A percentile compares a stretch with the other conserved stretches of the same genome.
Evolutionary conservation across 73 alveolate species (phyloP).

Genomic region (Symbiodinium pilosum): DNA sequence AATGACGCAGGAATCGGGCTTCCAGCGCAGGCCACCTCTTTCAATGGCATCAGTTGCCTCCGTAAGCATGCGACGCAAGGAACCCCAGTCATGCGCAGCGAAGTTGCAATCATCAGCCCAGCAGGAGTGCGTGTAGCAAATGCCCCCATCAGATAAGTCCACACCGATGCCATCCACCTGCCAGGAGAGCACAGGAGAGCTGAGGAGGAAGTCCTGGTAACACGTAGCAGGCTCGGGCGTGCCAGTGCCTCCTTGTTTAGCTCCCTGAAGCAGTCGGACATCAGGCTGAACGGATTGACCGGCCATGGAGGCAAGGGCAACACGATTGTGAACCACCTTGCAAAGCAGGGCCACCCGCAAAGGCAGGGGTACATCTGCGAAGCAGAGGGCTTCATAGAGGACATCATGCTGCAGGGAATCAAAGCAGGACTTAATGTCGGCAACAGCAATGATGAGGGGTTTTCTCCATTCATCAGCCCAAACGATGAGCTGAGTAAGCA

Average conservation of each 20-base stretch:
- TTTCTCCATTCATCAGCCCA: neutral
- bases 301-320: neutral
- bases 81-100: neutral
- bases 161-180: neutral
- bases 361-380: neutral
- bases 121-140: neutral
- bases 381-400: neutral
- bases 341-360: neutral
- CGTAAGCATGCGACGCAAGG: neutral
- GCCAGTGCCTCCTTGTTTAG: neutral
- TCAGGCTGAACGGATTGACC: neutral
- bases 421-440: neutral
- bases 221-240: neutral
- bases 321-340: neutral
- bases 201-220: neutral
- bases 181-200: neutral
- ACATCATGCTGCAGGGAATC: neutral
- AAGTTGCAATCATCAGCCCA: neutral
- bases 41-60: neutral
- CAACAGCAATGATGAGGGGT: neutral
- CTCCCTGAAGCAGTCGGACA: neutral
- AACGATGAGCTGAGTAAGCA: neutral
- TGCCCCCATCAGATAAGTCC: neutral
- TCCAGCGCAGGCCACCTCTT: neutral
- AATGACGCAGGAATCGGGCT: neutral